Base-by-base conservation (phyloP, 148 eudicot genomes). In the Hydrangea macrophylla region DNA sequence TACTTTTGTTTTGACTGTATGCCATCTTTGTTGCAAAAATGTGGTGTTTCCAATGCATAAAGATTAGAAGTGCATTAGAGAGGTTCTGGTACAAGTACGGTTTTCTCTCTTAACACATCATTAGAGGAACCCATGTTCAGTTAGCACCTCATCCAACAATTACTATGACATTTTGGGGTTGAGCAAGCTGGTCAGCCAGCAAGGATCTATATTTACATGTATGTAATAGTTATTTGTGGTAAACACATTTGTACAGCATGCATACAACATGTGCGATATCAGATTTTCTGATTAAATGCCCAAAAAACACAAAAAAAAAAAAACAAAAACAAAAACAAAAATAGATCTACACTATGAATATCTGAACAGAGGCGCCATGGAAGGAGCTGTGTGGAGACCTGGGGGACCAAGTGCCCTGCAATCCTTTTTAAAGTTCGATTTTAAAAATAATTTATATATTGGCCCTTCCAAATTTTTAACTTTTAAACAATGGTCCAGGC, bases 11-110 rank as follows among this genome's bases (percentile, higher is more conserved):
- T 0, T 6, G 9, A 28, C 20, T n/a, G 8, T 2, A 30, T 20
- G 25, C 32, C 40, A 64, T 48, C 2, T 64, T 11, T 64, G 36
- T 11, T 64, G 36, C 27, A 7, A 12, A 50, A 50, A 13, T 22
- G 20, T 65, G 13, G 31, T 50, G 33, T 12, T 12, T 24, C 31
- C 22, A 35, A 32, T 26, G 7, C 5, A 35, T 35, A 54, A 53
- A 66, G 45, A 66, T 54, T 20, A 53, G 35, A 53, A 42, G 23
- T 6, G 48, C 32, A 24, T 54, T 66, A 24, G 22, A 55, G 23
- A 23, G 50, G 70, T 44, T 32, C 15, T 6, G 26, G 33, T 66
- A 36, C 17, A 54, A 12, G 25, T 18, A 5, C n/a, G 31, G 40
- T 5, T n/a, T n/a, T 3, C 17, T 7, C 5, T 44, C 28, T 45